These are phyloP conservation scores for Fragaria vesca DNA, from an alignment of 306 rosid species.

Conservation along the genomic window DNA sequence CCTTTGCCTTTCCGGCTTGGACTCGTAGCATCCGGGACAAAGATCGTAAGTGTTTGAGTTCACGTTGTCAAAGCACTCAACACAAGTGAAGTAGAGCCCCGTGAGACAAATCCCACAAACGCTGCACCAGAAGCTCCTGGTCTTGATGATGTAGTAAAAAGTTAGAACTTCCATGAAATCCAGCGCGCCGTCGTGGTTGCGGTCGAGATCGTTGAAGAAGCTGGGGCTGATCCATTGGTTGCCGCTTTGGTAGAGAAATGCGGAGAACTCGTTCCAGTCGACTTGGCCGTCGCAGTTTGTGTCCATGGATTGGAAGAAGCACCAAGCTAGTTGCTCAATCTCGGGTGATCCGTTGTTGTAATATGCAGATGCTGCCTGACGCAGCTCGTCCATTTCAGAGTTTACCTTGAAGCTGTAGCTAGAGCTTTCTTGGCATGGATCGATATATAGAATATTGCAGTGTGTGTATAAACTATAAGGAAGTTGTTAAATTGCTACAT, in stretches of 20 bases:
- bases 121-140: constrained; percentile 28
- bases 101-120: constrained; percentile 7
- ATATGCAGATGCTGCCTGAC: constrained; percentile 25
- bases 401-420: neutral
- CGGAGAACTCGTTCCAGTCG: constrained; percentile 14
- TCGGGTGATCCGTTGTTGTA: constrained; percentile 23
- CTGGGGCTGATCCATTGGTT: constrained; percentile 23
- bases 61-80: constrained; percentile 24
- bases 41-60: constrained; percentile 18
- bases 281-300: constrained; percentile 24
- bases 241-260: constrained; percentile 24
- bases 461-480: neutral
- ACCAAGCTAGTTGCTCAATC: constrained; percentile 18
- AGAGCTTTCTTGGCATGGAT: neutral
- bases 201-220: constrained; percentile 27
- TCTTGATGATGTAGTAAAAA: constrained; percentile 27
- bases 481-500: neutral
- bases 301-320: constrained; percentile 33
- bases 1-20: neutral
- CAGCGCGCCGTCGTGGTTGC: constrained; percentile 19
- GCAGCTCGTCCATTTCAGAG: constrained; percentile 12
- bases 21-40: constrained; percentile 15
- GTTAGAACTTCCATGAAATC: constrained; percentile 31
- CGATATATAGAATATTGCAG: neutral
- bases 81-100: constrained; percentile 30